A percentile compares a stretch with the other conserved stretches of the same genome.
Evolutionary conservation across 2,329 filamentous ascomycete species (phyloP).

Genomic region (Bipolaris bicolor): DNA sequence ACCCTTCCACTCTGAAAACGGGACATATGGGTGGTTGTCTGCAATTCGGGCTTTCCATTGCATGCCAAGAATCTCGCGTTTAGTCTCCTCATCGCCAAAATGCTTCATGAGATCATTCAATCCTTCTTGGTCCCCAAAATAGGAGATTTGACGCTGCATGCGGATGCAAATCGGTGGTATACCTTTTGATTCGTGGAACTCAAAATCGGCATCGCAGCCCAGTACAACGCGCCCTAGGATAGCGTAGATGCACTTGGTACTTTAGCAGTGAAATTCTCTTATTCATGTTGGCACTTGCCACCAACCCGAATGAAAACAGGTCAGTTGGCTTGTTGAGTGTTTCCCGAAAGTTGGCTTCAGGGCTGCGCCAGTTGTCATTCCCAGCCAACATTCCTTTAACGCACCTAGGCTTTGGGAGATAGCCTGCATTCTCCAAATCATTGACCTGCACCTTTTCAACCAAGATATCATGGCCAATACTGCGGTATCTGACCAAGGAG

Average conservation of each 20-base stretch:
- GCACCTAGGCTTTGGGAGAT: conserved; percentile 41
- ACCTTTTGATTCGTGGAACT: conserved; percentile 25
- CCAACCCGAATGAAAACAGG: conserved; percentile 38
- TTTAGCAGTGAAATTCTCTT: conserved; percentile 8
- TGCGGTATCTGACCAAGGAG: conserved; percentile 30
- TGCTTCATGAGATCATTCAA: conserved; percentile 31
- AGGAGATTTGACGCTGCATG: conserved; percentile 31
- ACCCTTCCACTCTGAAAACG: conserved; percentile 41
- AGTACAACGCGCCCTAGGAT: conserved; percentile 33
- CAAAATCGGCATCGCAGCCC: conserved; percentile 34
- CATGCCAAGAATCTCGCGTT: conserved; percentile 38
- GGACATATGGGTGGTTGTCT: conserved; percentile 41
- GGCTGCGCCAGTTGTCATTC: conserved; percentile 44
- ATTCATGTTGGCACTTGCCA: conserved; percentile 26
- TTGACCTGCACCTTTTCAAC: conserved; percentile 32
- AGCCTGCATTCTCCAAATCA: conserved; percentile 45
- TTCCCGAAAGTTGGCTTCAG: conserved; percentile 36
- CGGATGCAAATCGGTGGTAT: conserved; percentile 32
- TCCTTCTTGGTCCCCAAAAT: conserved; percentile 28
- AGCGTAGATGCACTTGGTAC: conserved; percentile 34
- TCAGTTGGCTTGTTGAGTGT: conserved; percentile 39
- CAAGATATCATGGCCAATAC: conserved; percentile 14
- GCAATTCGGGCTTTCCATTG: conserved; percentile 43
- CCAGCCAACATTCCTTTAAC: conserved; percentile 40
- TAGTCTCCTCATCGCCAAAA: conserved; percentile 42